Evolutionary conservation across 805 yeast genomes (phyloP), one percentile per base, ranked within the genome.

Genomic region (Nakazawaea laoshanensis): DNA sequence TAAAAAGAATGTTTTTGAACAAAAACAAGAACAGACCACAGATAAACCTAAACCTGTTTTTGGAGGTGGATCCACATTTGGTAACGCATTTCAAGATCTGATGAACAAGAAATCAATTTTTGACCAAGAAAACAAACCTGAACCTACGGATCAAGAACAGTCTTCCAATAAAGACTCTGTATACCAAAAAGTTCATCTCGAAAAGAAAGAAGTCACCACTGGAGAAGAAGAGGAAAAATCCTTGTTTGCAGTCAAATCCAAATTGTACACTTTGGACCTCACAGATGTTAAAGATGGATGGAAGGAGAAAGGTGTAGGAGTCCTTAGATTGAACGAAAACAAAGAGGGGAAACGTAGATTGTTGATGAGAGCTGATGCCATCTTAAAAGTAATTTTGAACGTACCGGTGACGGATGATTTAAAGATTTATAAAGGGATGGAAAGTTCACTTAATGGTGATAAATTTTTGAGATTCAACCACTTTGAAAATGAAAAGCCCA

Each of bases 281-380:
- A 60, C 77, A 0, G 69, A 75, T 23, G 63, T 81, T 3, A 52
- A 69, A 7, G 74, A 68, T 12, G 96, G 96, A 2, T 92, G 98
- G 98, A 92, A 85, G 52, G 98, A 92, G 56, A 74, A 92, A 48
- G 98, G 98, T 16, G 66, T 82, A 26, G 98, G 98, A 2, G 68
- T 74, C 4, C 58, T 92, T n/a, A 95, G 85, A 50, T 68, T 92
- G 17, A 89, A 92, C 54, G 43, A 48, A 33, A 40, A 46, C 17
- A 41, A 44, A 8, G 57, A 59, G 28, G 38, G 40, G 9, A 48
- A 55, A 7, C 49, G 52, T 24, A 72, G 98, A 45, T 52, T 92
- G 8, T 79, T 92, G 4, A 87, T 92, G 96, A 74, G 98, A 51
- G 78, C 95, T 4, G 84, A 83, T 39, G 94, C 95, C 3, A 70